Evolutionary conservation across 495 filamentous ascomycete species (phyloP).

Genomic region (Aspergillus diversus): DNA sequence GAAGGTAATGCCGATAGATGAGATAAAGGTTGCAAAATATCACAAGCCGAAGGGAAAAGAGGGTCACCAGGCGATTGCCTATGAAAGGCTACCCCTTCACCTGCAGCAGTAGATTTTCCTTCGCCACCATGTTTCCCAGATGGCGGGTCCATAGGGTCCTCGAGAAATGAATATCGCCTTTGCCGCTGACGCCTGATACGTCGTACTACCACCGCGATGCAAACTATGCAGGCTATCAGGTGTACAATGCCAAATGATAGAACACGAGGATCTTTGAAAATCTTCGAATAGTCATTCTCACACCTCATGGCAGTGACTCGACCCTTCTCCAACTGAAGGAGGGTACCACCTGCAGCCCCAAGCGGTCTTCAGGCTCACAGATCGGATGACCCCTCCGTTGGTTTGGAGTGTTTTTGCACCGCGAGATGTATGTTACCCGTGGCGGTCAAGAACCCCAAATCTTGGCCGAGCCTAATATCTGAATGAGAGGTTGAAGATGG

Average conservation of each 20-base stretch:
- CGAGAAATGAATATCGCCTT: constrained; percentile 15
- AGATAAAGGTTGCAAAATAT: constrained; percentile 43
- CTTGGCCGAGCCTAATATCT: not conserved
- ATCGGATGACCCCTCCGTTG: not conserved
- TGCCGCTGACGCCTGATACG: constrained; percentile 27
- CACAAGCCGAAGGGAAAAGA: constrained; percentile 35
- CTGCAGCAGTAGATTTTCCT: constrained; percentile 19
- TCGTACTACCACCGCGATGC: constrained; percentile 24
- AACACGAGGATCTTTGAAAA: constrained; percentile 18
- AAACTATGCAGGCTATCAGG: constrained; percentile 23
- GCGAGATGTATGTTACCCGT: not conserved
- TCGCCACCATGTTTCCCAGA: constrained; percentile 29
- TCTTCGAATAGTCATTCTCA: constrained; percentile 22
- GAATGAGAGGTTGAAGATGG: not conserved
- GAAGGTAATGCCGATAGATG: constrained; percentile 34
- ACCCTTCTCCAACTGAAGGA: constrained; percentile 8
- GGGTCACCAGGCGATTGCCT: constrained; percentile 11
- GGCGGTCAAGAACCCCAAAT: not conserved
- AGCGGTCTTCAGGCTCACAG: not conserved
- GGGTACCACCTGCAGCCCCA: constrained; percentile 6
- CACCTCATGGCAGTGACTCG: constrained; percentile 22
- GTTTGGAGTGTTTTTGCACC: not conserved
- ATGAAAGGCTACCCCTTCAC: constrained; percentile 12
- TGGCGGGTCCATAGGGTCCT: constrained; percentile 31
- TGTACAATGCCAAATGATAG: constrained; percentile 25